A percentile compares a stretch with the other conserved stretches of the same genome.
phyloP scores from a whole-genome alignment of 2,329 filamentous ascomycete species.

The Cladosporium sp. region DNA sequence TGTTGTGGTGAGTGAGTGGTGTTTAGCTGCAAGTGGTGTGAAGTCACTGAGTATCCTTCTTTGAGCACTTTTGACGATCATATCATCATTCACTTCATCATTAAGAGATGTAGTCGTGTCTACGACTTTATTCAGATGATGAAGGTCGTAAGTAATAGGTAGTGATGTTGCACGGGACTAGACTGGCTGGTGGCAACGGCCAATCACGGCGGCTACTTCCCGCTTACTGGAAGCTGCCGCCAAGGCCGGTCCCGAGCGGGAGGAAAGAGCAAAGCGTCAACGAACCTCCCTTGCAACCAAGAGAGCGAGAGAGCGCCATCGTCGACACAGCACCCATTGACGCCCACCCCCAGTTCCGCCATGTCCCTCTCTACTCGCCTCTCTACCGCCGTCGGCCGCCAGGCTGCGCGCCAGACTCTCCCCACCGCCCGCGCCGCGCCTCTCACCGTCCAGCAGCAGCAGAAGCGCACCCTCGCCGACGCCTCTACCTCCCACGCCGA shows the following conservation, averaged over 20 bases:
- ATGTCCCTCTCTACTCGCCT: slow-evolving; percentile 49
- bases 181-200: not conserved
- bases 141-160: too few species aligned
- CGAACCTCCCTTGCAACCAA: slow-evolving; percentile 9
- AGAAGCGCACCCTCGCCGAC: slow-evolving; percentile 40
- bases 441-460: slow-evolving; percentile 34
- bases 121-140: too few species aligned
- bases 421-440: slow-evolving; percentile 43
- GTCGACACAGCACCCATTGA: slow-evolving; percentile 14
- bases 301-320: too few species aligned
- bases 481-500: slow-evolving; percentile 37
- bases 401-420: slow-evolving; percentile 44
- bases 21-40: too few species aligned
- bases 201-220: not conserved
- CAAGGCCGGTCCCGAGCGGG: not conserved
- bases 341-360: slow-evolving; percentile 30
- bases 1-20: too few species aligned
- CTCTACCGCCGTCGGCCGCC: slow-evolving; percentile 44
- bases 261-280: slow-evolving; percentile 2
- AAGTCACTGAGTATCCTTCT: too few species aligned
- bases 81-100: too few species aligned
- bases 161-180: too few species aligned
- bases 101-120: too few species aligned
- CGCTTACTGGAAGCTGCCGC: not conserved
- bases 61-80: too few species aligned